Conservation (phyloP, 169 alveolate species). For the Hepatocystis sp. region DNA sequence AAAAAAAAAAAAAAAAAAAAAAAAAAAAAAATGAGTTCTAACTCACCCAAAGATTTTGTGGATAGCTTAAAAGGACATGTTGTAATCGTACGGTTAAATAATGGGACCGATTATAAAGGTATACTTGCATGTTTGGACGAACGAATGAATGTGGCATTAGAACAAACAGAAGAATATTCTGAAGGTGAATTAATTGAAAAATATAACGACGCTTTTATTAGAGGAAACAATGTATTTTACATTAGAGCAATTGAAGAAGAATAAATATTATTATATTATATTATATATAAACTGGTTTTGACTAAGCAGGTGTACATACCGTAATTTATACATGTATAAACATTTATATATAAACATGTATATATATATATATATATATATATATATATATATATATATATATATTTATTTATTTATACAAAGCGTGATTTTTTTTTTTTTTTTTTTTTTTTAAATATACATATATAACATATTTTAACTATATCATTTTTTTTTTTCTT, state of each 20-base stretch:
- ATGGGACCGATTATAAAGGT: constrained; percentile 84
- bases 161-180: constrained; percentile 86
- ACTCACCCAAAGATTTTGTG: constrained; percentile 74
- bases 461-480: too few relatives aligned
- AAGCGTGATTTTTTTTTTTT: not conserved
- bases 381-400: constrained; percentile 1
- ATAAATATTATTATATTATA: too few relatives aligned
- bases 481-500: not conserved
- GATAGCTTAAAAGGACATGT: constrained; percentile 70
- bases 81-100: constrained; percentile 82
- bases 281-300: too few relatives aligned
- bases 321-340: too few relatives aligned
- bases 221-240: constrained; percentile 90
- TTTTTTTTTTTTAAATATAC: too few relatives aligned
- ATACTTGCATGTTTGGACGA: constrained; percentile 89
- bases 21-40: constrained; percentile 51
- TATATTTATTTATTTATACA: not conserved
- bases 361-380: not conserved
- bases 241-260: constrained; percentile 74
- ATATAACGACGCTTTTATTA: constrained; percentile 89
- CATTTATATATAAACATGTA: not conserved
- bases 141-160: constrained; percentile 90
- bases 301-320: too few relatives aligned
- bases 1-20: too few relatives aligned
- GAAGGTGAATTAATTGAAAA: constrained; percentile 86